A percentile compares a stretch with the other conserved stretches of the same genome.
Conservation (phyloP, 2,329 filamentous ascomycete genomes). For the Trichophyton rubrum region DNA sequence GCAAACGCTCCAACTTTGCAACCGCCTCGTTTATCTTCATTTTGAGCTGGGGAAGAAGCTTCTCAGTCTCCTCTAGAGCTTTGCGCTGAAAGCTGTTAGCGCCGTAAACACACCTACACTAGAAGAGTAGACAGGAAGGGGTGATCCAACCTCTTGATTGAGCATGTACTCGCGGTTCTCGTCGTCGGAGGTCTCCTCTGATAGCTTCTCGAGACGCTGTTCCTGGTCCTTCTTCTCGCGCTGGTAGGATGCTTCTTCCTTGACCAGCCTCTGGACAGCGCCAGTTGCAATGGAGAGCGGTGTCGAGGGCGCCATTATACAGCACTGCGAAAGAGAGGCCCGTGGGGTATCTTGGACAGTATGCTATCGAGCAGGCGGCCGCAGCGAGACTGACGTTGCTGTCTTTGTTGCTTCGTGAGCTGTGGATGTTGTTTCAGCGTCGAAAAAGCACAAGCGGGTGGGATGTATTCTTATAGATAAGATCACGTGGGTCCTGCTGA, state of each 20-base stretch:
- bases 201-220: conserved; percentile 55
- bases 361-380: not conserved
- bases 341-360: not conserved
- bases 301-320: conserved; percentile 59
- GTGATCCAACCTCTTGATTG: conserved; percentile 64
- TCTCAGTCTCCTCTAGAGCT: conserved; percentile 78
- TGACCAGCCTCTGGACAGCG: conserved; percentile 70
- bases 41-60: conserved; percentile 61
- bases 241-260: conserved; percentile 84
- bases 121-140: not conserved
- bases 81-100: conserved; percentile 44
- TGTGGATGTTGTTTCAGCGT: no score
- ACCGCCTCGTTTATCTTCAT: conserved; percentile 60
- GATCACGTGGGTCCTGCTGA: not conserved
- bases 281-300: conserved; percentile 67
- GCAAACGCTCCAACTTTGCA: conserved; percentile 59
- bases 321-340: not conserved
- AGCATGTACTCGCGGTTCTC: conserved; percentile 67
- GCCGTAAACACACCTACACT: not conserved
- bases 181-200: conserved; percentile 50
- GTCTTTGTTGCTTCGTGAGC: no score
- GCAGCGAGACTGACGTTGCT: not conserved
- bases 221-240: conserved; percentile 69
- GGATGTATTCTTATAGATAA: not conserved
- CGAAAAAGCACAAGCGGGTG: not conserved